Evolutionary conservation across 768 basidiomycete genomes (phyloP).

Genomic region (Termitomyces sp.): DNA sequence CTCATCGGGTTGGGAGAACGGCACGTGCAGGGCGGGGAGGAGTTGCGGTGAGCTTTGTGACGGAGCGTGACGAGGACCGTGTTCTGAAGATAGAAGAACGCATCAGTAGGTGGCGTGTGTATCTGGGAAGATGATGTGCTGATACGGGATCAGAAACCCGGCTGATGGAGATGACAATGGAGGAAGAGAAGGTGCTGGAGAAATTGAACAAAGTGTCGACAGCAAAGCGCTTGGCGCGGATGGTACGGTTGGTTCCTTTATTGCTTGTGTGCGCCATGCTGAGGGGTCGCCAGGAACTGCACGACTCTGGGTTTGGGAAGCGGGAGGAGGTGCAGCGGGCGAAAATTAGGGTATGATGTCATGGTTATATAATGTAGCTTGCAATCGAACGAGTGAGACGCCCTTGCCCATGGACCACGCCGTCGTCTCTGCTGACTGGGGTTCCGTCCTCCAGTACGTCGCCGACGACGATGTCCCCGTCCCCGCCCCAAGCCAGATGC

Average conservation of each 20-base stretch:
- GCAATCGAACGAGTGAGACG: background rate
- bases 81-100: conserved; percentile 80
- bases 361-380: conserved; percentile 10
- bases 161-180: conserved; percentile 67
- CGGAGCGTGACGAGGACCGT: conserved; percentile 85
- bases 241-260: conserved; percentile 50
- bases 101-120: conserved; percentile 55
- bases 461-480: conserved; percentile 37
- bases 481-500: conserved; percentile 40
- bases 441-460: conserved; percentile 36
- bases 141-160: conserved; percentile 49
- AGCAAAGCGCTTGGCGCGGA: conserved; percentile 88
- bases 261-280: background rate
- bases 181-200: conserved; percentile 79
- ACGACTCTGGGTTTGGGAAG: conserved; percentile 86
- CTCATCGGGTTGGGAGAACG: conserved; percentile 92
- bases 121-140: background rate
- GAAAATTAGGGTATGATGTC: conserved; percentile 32
- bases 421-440: conserved; percentile 27
- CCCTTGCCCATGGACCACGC: conserved; percentile 32
- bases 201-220: conserved; percentile 86
- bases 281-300: conserved; percentile 57
- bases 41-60: conserved; percentile 89
- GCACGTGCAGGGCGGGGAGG: conserved; percentile 89
- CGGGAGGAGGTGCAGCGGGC: conserved; percentile 78